Evolutionary conservation across 306 rosid species (phyloP), one percentile per base, ranked within the genome.

Genomic region (Albizia julibrissin): DNA sequence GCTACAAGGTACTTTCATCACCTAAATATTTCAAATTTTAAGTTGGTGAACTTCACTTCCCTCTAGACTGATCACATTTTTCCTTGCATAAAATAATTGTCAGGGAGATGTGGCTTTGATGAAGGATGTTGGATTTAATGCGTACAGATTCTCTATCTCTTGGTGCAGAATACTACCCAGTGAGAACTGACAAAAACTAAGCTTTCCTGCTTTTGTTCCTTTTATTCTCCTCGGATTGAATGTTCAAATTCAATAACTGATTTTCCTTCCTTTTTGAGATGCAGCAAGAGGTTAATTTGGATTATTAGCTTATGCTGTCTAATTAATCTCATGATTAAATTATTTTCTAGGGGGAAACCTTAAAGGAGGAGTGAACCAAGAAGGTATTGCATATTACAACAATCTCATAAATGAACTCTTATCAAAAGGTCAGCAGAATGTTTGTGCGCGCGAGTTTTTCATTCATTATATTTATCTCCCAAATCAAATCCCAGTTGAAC

Each of bases 131-230:
- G 91, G 93, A 37, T 84, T 88, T 44, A 78, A 88, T 69, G 84
- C 90, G 34, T 89, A 87, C 84, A 85, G 93, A 78, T 87, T 91
- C 76, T 89, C 95, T 22, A 87, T 91, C 69, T 82, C 95, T n/a
- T 89, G 95, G 95, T 62, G 91, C 59, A 86, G 95, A 76, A 8
- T 91, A 79, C 79, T 91, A 64, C 95, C 95, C 2, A 81, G 95
- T 91, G 74, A 89, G 90, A 83, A 85, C 44, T 89, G 76, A 88
- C 87, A 83, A 82, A 72, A 76, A 46, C 71, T 81, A 14, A 58
- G 1, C 52, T 78, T 78, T 49, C 42, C n/a, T 14, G 26, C 14
- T n/a, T 58, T 24, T 56, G 65, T 66, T 37, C 59, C 69, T 67
- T 81, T 22, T 50, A 26, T 43, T 75, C 34, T 74, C 74, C 74